A percentile compares a stretch with the other conserved stretches of the same genome.
Conservation (phyloP, 768 basidiomycete species). For the Lactarius psammicola region DNA sequence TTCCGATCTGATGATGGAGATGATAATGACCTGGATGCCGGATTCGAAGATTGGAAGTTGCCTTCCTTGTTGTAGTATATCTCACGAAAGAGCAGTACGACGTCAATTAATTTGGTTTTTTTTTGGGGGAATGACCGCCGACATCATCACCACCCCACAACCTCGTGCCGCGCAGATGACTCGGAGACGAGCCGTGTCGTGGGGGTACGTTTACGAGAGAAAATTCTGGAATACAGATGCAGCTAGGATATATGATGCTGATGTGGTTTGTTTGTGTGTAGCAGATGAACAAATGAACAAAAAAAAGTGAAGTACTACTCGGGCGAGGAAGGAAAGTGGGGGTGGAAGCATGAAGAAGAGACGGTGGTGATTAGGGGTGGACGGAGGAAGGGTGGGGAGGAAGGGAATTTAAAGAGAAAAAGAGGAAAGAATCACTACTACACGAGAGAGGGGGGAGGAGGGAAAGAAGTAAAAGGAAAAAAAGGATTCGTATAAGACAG, state of each 20-base stretch:
- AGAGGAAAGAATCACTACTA: not conserved
- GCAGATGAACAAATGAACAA: constrained; percentile 24
- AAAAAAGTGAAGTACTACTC: constrained; percentile 14
- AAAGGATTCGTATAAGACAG: constrained; percentile 4
- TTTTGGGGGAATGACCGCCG: no score
- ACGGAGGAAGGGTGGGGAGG: no score
- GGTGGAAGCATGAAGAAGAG: not conserved
- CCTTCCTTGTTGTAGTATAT: no score
- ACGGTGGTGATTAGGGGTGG: no score
- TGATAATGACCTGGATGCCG: no score
- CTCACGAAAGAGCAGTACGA: no score
- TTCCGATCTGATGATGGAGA: no score
- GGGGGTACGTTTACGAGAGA: not conserved
- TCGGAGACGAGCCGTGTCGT: not conserved
- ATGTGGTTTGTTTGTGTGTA: constrained; percentile 28
- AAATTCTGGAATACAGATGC: constrained; percentile 29
- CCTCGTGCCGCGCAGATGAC: no score
- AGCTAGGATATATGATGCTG: constrained; percentile 30
- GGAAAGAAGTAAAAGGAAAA: no score
- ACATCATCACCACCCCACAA: no score
- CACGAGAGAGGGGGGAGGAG: not conserved
- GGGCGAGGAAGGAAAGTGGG: not conserved
- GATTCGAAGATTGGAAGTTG: no score
- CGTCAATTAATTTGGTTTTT: no score
- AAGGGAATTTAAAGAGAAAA: not conserved